Conservation (phyloP, 2,329 filamentous ascomycete genomes). For the Stagonosporopsis rhizophila region DNA sequence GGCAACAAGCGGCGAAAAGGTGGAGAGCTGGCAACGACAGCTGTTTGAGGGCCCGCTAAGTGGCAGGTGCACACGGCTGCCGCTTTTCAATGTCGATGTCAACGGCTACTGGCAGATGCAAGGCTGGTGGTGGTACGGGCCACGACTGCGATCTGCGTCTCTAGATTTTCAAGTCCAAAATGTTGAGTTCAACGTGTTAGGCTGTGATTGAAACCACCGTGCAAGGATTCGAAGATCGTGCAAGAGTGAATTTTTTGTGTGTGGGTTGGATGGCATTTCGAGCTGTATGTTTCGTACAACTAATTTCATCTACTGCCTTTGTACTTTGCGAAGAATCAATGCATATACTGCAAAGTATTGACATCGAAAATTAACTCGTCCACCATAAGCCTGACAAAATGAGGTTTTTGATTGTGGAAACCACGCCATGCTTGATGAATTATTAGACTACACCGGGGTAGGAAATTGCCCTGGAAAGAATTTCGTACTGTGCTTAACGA, state of each 20-base stretch:
- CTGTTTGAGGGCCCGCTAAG: background rate
- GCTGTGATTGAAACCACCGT: slow-evolving; percentile 3
- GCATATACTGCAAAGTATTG: slow-evolving; percentile 31
- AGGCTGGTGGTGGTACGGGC: background rate
- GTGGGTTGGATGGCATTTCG: background rate
- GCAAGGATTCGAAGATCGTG: slow-evolving; percentile 2
- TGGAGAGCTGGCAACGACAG: slow-evolving; percentile 3
- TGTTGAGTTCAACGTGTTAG: background rate
- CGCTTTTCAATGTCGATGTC: background rate
- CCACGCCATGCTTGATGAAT: slow-evolving; percentile 27
- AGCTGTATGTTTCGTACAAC: slow-evolving; percentile 2
- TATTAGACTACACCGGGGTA: slow-evolving; percentile 27
- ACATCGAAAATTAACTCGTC: slow-evolving; percentile 32
- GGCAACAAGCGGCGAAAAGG: background rate
- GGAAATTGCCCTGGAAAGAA: slow-evolving; percentile 16
- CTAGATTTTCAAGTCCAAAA: background rate
- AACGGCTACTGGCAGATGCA: background rate
- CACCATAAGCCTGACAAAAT: slow-evolving; percentile 20
- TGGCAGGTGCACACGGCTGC: background rate
- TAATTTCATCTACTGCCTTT: slow-evolving; percentile 1
- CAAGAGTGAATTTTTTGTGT: background rate
- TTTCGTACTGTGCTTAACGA: slow-evolving; percentile 13
- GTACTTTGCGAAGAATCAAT: slow-evolving; percentile 22
- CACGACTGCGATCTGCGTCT: background rate
- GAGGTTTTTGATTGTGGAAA: slow-evolving; percentile 17